Base-by-base conservation (phyloP, 139 green algal species). In the Nannochloris sp. region DNA sequence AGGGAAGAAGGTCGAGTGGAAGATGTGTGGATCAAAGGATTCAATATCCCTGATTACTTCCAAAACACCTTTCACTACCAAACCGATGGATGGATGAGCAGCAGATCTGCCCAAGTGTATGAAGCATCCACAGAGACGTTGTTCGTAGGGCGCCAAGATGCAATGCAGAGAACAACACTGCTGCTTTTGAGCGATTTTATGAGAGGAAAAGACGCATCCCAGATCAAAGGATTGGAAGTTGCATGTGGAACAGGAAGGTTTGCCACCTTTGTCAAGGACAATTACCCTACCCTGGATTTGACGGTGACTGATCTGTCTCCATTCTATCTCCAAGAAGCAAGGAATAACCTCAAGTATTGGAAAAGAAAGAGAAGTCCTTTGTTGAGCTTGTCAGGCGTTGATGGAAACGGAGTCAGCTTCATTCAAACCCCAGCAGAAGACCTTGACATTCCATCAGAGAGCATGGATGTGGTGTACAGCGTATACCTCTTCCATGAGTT, bases 401-500 rank as follows among this genome's bases (percentile, higher is more conserved):
- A 87, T 14, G 73, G 54, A 21, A 75, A 56, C 9, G 82, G 79
- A 10, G 46, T 63, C 50, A 53, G 46, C 29, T 81, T 81, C 57
- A 48, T 86, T 40, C 79, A 87, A 69, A 76, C 70, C 5, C 64
- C 84, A 2, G 81, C 81, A 5, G 88, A 95, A 75, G 57, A 62
- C 10, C 74, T 94, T 16, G 74, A 76, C 5, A 62, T 69, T 23
- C 71, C 70, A 1, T 81, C 92, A 63, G 64, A 40, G 7, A 73
- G 51, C 1, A 79, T 81, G 56, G 85, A 95, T 66, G 62, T 86
- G 44, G 82, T 88, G 7, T 61, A 68, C 78, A 82, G 71, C 61
- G 65, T 91, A 3, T 96, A 95, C 65, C 63, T 91, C 7, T 92
- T 95, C 74, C 88, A 96, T 66, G 88, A 96, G 79, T 71, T 96